Conservation (phyloP, 2,329 filamentous ascomycete species). For the Aspergillus arachidicola region DNA sequence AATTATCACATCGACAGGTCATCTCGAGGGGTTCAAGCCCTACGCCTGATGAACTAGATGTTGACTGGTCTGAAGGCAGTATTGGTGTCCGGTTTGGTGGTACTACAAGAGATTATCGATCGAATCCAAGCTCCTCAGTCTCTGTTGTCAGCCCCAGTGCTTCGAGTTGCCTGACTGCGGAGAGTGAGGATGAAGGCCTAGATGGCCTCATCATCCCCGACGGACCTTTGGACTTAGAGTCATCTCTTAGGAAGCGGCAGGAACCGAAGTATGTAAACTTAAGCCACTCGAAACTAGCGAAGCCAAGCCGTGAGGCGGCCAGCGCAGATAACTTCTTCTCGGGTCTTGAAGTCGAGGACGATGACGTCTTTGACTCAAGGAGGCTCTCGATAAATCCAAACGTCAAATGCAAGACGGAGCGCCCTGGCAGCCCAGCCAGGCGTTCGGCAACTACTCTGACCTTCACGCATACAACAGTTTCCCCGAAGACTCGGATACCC, state of each 20-base stretch:
- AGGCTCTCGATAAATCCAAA: constrained; percentile 90
- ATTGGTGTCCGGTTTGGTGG: constrained; percentile 88
- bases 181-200: constrained; percentile 91
- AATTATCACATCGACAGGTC: constrained; percentile 62
- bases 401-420: constrained; percentile 77
- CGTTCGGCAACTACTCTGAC: constrained; percentile 80
- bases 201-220: constrained; percentile 84
- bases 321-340: constrained; percentile 76
- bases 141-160: constrained; percentile 91
- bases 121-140: constrained; percentile 80
- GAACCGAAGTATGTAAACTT: constrained; percentile 43
- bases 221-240: constrained; percentile 80
- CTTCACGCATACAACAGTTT: constrained; percentile 77
- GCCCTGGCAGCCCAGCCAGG: constrained; percentile 69
- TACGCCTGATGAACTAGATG: constrained; percentile 72
- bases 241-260: constrained; percentile 73
- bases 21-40: constrained; percentile 65
- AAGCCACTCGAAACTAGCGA: constrained; percentile 34
- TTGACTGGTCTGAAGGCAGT: constrained; percentile 89
- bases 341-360: constrained; percentile 83
- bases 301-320: constrained; percentile 24
- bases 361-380: constrained; percentile 75
- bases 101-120: constrained; percentile 76
- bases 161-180: constrained; percentile 84
- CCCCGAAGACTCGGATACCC: constrained; percentile 70